These are phyloP conservation scores for Arachnopeziza araneosa DNA, from an alignment of 2,329 filamentous ascomycete species.

Conservation along the genomic window DNA sequence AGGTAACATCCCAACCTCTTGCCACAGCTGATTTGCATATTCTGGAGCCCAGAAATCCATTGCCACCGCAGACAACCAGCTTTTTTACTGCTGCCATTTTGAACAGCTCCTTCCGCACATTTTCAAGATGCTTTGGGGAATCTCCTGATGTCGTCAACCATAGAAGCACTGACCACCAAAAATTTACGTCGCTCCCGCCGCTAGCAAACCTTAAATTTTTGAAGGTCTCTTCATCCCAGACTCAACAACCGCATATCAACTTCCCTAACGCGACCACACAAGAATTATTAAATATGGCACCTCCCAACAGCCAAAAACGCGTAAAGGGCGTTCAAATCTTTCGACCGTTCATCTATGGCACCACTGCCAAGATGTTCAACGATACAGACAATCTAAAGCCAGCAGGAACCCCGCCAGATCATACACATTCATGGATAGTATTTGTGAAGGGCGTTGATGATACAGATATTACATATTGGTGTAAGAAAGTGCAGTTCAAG, in stretches of 20 bases:
- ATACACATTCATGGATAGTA: slow-evolving; percentile 95
- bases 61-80: slow-evolving; percentile 88
- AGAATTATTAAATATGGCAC: slow-evolving; percentile 43
- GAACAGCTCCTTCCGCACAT: neutral
- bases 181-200: slow-evolving; percentile 7
- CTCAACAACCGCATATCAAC: neutral
- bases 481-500: slow-evolving; percentile 96
- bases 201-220: slow-evolving; percentile 8
- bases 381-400: slow-evolving; percentile 74
- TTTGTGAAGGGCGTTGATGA: slow-evolving; percentile 88
- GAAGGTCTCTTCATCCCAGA: neutral
- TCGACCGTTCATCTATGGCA: slow-evolving; percentile 68
- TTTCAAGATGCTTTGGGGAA: neutral
- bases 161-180: neutral
- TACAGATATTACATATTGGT: slow-evolving; percentile 89
- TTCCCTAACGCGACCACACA: neutral
- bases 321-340: slow-evolving; percentile 60
- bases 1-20: slow-evolving; percentile 86
- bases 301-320: slow-evolving; percentile 53
- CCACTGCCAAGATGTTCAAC: slow-evolving; percentile 73
- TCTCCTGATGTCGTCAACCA: slow-evolving; percentile 5
- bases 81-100: slow-evolving; percentile 50
- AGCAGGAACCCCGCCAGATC: slow-evolving; percentile 71
- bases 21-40: slow-evolving; percentile 88
- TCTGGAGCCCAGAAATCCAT: slow-evolving; percentile 80